Evolutionary conservation across 306 rosid genomes (phyloP), one percentile per base, ranked within the genome.

Genomic region (Potentilla sterilis): DNA sequence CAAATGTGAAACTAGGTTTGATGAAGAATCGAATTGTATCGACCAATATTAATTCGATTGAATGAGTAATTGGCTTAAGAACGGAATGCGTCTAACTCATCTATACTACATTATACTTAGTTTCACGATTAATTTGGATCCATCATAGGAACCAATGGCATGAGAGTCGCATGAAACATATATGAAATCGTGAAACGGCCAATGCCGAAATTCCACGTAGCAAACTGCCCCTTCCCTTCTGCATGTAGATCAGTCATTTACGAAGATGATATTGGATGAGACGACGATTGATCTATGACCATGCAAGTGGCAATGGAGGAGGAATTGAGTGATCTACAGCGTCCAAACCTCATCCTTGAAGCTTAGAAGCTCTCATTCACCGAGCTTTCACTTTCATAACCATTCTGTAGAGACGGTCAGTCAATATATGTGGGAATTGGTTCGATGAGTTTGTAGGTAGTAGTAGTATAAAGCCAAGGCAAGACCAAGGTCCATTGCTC

Each of bases 291-390:
- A 64, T 64, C 69, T 64, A 9, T 0, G 28, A 18, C 44, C 41
- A 75, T 42, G 40, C 46, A 42, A 35, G 44, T 63, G 16, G 51
- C 4, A 24, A 44, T 32, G 47, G 6, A 51, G 57, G 57, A 74
- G 79, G 58, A 32, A 70, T 15, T 2, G 57, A 34, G 37, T 52
- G 59, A 86, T 87, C 88, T 85, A 84, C 87, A 86, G 66, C 96
- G 75, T 83, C 75, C 88, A 90, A 89, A 79, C 91, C 97, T 92
- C 76, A 90, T 92, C 99, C 99, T 71, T 24, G 58, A 81, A 89
- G 75, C 84, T 81, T 78, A 85, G 91, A 90, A 90, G 95, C 88
- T 87, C 86, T 89, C 83, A 43, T 90, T 85, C 47, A 82, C 8
- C 77, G 65, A 61, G 79, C 89, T 86, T 81, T 95, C 97, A 40